Conservation (phyloP, 768 basidiomycete genomes). For the Macrocybe gigantea region DNA sequence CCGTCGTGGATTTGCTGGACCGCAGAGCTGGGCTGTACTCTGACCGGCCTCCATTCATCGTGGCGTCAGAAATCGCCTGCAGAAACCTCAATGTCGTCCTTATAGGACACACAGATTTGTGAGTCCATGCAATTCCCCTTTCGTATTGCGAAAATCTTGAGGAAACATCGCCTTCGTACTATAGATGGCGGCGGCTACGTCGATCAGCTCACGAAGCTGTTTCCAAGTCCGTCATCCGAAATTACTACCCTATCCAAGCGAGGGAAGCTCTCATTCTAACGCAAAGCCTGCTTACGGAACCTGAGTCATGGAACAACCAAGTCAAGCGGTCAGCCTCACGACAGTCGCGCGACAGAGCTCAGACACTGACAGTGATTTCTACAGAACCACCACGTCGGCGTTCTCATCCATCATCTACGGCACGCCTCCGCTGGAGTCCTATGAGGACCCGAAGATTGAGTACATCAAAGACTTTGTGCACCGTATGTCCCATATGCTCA, state of each 20-base stretch:
- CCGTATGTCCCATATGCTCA: neutral
- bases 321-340: neutral
- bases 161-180: too few species aligned
- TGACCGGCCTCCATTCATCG: constrained; percentile 15
- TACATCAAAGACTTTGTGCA: neutral
- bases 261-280: neutral
- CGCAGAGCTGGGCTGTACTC: constrained; percentile 17
- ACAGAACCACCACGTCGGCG: neutral
- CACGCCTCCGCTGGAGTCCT: neutral
- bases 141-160: neutral
- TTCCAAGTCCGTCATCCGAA: neutral
- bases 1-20: constrained; percentile 5
- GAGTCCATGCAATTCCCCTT: neutral
- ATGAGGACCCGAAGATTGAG: neutral
- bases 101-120: neutral
- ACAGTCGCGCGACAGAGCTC: neutral
- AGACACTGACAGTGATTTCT: neutral
- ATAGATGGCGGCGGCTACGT: neutral
- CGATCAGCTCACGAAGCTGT: neutral
- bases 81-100: neutral
- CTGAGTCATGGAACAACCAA: neutral
- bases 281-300: neutral
- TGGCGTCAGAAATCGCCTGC: neutral
- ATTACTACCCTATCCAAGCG: neutral
- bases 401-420: neutral